Evolutionary conservation across 108 stramenopile species (phyloP), one percentile per base, ranked within the genome.

Genomic region (Cyclostephanos tholiformis): DNA sequence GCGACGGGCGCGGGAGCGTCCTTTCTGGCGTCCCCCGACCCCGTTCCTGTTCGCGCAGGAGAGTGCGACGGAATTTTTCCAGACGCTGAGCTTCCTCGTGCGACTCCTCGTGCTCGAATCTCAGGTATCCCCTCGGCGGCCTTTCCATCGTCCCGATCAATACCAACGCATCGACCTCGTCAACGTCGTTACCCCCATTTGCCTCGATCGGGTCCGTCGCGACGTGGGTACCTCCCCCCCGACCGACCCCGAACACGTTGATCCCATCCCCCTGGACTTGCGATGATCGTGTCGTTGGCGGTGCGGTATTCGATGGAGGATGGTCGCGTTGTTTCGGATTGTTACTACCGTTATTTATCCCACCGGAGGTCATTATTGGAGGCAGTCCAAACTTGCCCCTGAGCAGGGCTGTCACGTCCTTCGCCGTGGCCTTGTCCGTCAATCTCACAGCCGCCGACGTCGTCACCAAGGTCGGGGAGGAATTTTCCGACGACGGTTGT

Each of bases 371-470:
- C n/a, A 41, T 51, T 30, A 52, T 59, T 11, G 61, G 67, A 52
- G 79, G 79, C 25, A 84, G 67, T 26, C 79, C 79, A 39, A 84
- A 84, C 48, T 84, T 84, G 3, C 83, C 79, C 16, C 83, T 63
- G 1, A 84, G 56, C n/a, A 84, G 38, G 12, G 76, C 65, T 0
- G 83, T 84, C 1, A 84, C 83, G 48, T 84, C 83, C 55, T 39
- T 67, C 23, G 79, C 50, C 20, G 25, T 59, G n/a, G 83, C 83
- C 10, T 65, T 57, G 55, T 84, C 83, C 8, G 83, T 80, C 19
- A 84, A 44, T 43, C 83, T 35, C 57, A 58, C 67, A 4, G 80
- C 74, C 8, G 79, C 83, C 2, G 83, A 79, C 2, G 83, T 76
- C 0, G 77, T 83, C 22, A 73, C 69, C 1, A 63, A 49, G 0